These are phyloP conservation scores for Ogataea haglerorum DNA, from an alignment of 805 yeast genomes.

Conservation along the genomic window DNA sequence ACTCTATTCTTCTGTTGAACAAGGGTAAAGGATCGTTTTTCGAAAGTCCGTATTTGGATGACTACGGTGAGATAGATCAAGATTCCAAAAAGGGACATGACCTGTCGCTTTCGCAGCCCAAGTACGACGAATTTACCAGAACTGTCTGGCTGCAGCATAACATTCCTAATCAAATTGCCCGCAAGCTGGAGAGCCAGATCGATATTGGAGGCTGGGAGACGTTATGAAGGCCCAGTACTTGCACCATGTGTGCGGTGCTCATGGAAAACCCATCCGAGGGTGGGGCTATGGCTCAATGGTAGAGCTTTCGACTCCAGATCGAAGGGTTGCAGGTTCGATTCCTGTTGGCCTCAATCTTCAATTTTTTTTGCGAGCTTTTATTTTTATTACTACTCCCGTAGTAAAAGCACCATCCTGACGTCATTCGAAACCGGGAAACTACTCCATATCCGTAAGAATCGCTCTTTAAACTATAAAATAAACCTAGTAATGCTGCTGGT, in stretches of 20 bases:
- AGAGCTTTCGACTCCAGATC: conserved; percentile 81
- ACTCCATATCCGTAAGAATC: background rate
- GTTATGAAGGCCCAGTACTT: conserved; percentile 34
- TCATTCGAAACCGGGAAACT: background rate
- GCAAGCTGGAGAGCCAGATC: conserved; percentile 71
- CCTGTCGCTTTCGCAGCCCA: conserved; percentile 53
- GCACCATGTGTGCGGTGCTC: background rate
- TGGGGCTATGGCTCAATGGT: conserved; percentile 78
- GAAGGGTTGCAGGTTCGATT: conserved; percentile 86
- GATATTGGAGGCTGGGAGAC: conserved; percentile 98
- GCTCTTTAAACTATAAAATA: background rate
- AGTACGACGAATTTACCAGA: conserved; percentile 65
- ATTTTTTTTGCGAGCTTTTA: conserved; percentile 22
- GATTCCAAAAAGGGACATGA: conserved; percentile 72
- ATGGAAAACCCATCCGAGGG: conserved; percentile 6
- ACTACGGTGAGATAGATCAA: conserved; percentile 81
- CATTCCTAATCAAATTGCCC: conserved; percentile 68
- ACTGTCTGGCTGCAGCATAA: conserved; percentile 78
- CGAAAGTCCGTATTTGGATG: conserved; percentile 79
- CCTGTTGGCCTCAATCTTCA: conserved; percentile 71
- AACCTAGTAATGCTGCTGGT: conserved; percentile 10
- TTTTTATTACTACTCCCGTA: no score
- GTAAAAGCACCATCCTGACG: no score
- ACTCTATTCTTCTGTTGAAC: conserved; percentile 59
- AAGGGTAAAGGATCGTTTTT: conserved; percentile 80